phyloP scores from a whole-genome alignment of 2,329 filamentous ascomycete genomes.

The Aspergillus sp. region DNA sequence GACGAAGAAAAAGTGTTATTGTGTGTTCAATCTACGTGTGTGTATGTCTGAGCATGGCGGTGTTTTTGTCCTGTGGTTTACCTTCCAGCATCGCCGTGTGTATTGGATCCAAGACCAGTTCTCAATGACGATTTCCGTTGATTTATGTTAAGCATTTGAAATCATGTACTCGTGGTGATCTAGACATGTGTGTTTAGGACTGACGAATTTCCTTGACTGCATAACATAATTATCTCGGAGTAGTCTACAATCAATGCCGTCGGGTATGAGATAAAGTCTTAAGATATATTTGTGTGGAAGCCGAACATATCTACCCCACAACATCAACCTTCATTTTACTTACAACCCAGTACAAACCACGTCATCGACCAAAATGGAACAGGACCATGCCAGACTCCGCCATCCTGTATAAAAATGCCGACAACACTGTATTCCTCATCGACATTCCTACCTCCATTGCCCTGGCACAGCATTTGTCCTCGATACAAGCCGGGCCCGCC shows the following conservation, averaged over 20 bases:
- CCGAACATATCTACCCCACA: neutral
- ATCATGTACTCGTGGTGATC: neutral
- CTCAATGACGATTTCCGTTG: neutral
- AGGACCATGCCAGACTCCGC: conserved; percentile 18
- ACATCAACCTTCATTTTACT: neutral
- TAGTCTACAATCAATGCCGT: neutral
- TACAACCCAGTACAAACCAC: neutral
- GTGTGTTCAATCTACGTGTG: conserved; percentile 4
- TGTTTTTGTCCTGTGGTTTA: neutral
- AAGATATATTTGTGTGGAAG: too few species aligned
- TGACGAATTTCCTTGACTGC: conserved; percentile 8
- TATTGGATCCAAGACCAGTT: conserved; percentile 17
- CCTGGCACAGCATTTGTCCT: conserved; percentile 45
- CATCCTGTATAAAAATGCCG: conserved; percentile 52
- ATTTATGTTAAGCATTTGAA: conserved; percentile 1
- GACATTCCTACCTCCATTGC: conserved; percentile 60
- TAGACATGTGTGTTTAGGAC: conserved; percentile 2
- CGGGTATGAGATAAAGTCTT: too few species aligned
- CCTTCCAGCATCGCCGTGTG: conserved; percentile 2
- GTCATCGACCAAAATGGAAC: neutral
- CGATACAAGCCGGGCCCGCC: conserved; percentile 2
- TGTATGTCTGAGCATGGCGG: conserved; percentile 4
- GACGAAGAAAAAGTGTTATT: conserved; percentile 22
- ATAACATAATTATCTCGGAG: neutral
- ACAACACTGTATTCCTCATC: conserved; percentile 48